Evolutionary conservation across 352 stramenopile species (phyloP), one percentile per base, ranked within the genome.

Genomic region (Plasmopara muralis): DNA sequence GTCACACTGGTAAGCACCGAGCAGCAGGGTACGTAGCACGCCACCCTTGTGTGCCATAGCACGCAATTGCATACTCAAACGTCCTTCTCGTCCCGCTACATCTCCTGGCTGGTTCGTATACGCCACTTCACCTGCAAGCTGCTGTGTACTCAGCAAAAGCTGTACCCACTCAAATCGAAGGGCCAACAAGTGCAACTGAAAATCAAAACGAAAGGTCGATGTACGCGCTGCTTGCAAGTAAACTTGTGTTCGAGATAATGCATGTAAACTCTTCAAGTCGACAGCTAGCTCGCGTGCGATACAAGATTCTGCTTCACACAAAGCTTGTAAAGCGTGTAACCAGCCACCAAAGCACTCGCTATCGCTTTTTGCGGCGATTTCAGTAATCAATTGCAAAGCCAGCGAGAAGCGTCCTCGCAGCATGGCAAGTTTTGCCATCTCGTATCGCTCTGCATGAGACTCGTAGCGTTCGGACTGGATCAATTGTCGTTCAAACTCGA

Each of bases 301-400:
- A n/a, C 50, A 43, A 12, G 53, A 63, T 46, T 74, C 68, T 5
- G 70, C 62, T 56, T 74, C 46, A 46, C 60, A 69, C 34, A 78
- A 39, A 1, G 42, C 63, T 8, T 53, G 39, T 14, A 84, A 47
- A 15, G 66, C 70, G 25, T 61, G 46, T 7, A 84, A 20, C 73
- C 73, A 84, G 9, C 70, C 62, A 18, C 70, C 68, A 64, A 75
- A 79, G 38, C 59, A 73, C 40, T 81, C 70, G 20, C 65, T 68
- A 16, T 77, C 68, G 9, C 55, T 20, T 12, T 47, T 57, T 5
- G 35, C 45, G 12, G 59, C 52, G 33, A 83, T 47, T 1, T 53
- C 30, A 9, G 55, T 42, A 29, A 78, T 39, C 20, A 80, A 43
- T 29, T 66, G 47, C 5, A 38, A 18, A 8, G 64, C 70, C 9